Percentiles rank a stretch among this genome's conserved stretches.
Evolutionary conservation across 164 flowering plant species (phyloP).

Genomic region (Magnolia officinalis): DNA sequence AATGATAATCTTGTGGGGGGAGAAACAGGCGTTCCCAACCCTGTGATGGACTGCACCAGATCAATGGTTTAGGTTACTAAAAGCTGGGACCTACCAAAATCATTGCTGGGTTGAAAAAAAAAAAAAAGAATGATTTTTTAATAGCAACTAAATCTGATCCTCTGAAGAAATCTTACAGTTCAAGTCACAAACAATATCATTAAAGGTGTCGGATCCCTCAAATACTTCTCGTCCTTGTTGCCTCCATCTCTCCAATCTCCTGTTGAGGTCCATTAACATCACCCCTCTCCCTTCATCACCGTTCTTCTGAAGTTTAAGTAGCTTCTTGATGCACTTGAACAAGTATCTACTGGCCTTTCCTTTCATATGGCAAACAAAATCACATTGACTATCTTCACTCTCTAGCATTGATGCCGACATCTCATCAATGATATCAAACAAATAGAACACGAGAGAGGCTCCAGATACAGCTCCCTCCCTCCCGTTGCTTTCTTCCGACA

Average conservation of each 20-base stretch:
- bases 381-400: slow-evolving; percentile 32
- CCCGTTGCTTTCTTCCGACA: slow-evolving; percentile 15
- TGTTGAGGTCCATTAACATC: slow-evolving; percentile 35
- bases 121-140: too few species aligned
- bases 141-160: too few species aligned
- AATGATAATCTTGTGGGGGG: too few species aligned
- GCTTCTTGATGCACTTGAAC: slow-evolving; percentile 43
- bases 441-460: slow-evolving; percentile 42
- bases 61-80: too few species aligned
- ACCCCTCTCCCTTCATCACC: slow-evolving; percentile 17
- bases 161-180: not conserved
- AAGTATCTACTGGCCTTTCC: slow-evolving; percentile 36
- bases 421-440: slow-evolving; percentile 48
- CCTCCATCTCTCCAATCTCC: slow-evolving; percentile 51
- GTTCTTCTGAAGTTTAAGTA: slow-evolving; percentile 25
- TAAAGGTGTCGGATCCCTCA: slow-evolving; percentile 29
- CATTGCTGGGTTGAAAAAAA: not conserved
- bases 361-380: slow-evolving; percentile 41
- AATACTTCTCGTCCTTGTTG: slow-evolving; percentile 36
- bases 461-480: slow-evolving; percentile 40
- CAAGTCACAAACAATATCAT: slow-evolving; percentile 28
- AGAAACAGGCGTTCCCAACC: too few species aligned
- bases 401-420: slow-evolving; percentile 41
- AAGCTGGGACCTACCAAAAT: too few species aligned
- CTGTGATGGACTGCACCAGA: too few species aligned